phyloP scores from a whole-genome alignment of 257 asterid species.

The Nicotiana undulata region DNA sequence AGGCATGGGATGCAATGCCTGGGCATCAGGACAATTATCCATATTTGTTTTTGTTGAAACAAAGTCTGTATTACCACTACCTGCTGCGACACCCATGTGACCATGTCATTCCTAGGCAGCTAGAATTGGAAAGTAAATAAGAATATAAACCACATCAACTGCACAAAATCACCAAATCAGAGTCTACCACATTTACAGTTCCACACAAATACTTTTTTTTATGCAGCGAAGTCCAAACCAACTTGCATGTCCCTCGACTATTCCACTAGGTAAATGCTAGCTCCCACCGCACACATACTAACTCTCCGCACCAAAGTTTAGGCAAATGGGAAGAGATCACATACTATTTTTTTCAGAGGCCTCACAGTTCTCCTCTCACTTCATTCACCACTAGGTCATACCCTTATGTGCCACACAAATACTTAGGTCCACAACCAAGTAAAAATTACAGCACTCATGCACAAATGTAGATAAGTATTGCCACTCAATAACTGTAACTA shows the following conservation, averaged over 20 bases:
- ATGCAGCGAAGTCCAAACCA: too few relatives aligned
- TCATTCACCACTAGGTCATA: too few relatives aligned
- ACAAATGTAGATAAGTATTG: too few relatives aligned
- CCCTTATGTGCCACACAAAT: neutral
- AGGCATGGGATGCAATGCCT: neutral
- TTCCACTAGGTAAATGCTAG: too few relatives aligned
- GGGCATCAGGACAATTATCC: neutral
- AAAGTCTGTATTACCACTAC: neutral
- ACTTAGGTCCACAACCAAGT: neutral
- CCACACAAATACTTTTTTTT: neutral
- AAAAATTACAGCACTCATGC: neutral
- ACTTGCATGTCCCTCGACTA: too few relatives aligned
- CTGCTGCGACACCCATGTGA: neutral
- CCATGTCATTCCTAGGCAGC: neutral
- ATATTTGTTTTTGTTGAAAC: neutral
- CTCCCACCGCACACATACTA: too few relatives aligned
- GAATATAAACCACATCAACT: neutral
- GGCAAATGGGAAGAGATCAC: too few relatives aligned
- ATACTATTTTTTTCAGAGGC: too few relatives aligned
- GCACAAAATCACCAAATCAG: neutral
- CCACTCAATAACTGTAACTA: neutral
- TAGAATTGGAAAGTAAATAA: neutral
- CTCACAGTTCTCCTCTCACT: too few relatives aligned
- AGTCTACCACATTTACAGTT: constrained; percentile 3
- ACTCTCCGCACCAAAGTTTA: too few relatives aligned